A percentile compares a stretch with the other conserved stretches of the same genome.
Conservation (phyloP, 73 alveolate species). For the Tetrahymena borealis region DNA sequence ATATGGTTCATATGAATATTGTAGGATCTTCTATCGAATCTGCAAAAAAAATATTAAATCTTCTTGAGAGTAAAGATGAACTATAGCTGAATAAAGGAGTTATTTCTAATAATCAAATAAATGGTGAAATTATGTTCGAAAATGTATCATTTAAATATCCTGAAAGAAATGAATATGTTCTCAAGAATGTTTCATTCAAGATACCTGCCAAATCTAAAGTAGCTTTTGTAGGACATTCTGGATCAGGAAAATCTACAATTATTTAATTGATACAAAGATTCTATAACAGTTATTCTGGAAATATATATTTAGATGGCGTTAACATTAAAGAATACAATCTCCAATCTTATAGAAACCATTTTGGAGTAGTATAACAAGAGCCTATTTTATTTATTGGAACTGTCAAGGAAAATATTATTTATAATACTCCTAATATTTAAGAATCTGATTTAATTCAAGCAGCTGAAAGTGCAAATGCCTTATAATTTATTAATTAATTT, state of each 20-base stretch:
- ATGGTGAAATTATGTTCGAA: constrained; percentile 49
- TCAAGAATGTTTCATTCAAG: background rate
- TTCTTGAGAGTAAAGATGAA: background rate
- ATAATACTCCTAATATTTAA: constrained; percentile 59
- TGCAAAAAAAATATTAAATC: background rate
- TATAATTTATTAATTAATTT: constrained; percentile 47
- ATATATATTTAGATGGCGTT: constrained; percentile 68
- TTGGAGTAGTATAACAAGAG: constrained; percentile 94
- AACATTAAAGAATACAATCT: constrained; percentile 72
- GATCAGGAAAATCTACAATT: constrained; percentile 82
- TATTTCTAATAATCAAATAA: background rate
- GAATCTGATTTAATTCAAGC: constrained; percentile 56
- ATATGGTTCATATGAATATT: background rate
- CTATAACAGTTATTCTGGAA: constrained; percentile 89
- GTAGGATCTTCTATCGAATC: background rate
- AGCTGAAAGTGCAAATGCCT: constrained; percentile 49
- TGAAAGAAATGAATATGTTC: constrained; percentile 37
- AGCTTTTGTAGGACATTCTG: constrained; percentile 65
- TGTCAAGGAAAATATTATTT: constrained; percentile 75
- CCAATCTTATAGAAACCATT: constrained; percentile 58
- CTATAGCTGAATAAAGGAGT: background rate
- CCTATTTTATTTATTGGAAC: constrained; percentile 80
- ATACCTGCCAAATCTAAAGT: constrained; percentile 16
- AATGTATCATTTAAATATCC: constrained; percentile 66
- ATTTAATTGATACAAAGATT: constrained; percentile 85